Percentiles rank a stretch among this genome's conserved stretches.
Evolutionary conservation across 2,329 filamentous ascomycete genomes (phyloP).

Genomic region (Fusarium avenaceum): DNA sequence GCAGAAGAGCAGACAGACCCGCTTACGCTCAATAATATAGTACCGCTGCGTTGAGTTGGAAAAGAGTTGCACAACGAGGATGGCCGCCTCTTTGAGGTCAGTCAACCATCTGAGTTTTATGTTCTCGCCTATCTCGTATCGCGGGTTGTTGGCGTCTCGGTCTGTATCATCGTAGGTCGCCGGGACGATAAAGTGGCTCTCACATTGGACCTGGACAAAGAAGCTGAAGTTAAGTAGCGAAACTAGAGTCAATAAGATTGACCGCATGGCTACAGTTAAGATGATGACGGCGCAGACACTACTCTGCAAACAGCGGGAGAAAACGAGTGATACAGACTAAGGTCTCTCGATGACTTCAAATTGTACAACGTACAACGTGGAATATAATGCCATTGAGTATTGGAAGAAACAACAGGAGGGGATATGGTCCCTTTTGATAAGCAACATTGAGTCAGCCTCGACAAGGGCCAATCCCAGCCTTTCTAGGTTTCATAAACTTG

Average conservation of each 20-base stretch:
- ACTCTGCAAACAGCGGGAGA: neutral
- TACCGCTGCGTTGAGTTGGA: neutral
- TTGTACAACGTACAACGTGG: no score
- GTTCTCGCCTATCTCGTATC: conserved; percentile 11
- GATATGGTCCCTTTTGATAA: conserved; percentile 11
- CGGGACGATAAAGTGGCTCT: conserved; percentile 9
- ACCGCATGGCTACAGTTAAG: conserved; percentile 52
- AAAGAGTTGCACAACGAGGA: conserved; percentile 3
- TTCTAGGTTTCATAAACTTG: neutral
- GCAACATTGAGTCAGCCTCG: neutral
- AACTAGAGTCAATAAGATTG: conserved; percentile 60
- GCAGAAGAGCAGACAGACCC: neutral
- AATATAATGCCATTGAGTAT: no score
- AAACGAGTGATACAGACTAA: neutral
- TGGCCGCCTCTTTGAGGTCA: conserved; percentile 4
- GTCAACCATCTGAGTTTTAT: conserved; percentile 24
- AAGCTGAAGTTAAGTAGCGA: neutral
- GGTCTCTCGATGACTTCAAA: no score
- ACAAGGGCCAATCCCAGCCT: neutral
- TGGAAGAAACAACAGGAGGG: neutral
- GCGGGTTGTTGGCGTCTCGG: conserved; percentile 2
- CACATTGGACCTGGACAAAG: neutral
- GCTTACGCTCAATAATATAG: conserved; percentile 11
- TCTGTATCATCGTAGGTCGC: conserved; percentile 4
- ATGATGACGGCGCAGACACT: no score